Conservation (phyloP, 2,329 filamentous ascomycete genomes). For the Penicillium concentricum region DNA sequence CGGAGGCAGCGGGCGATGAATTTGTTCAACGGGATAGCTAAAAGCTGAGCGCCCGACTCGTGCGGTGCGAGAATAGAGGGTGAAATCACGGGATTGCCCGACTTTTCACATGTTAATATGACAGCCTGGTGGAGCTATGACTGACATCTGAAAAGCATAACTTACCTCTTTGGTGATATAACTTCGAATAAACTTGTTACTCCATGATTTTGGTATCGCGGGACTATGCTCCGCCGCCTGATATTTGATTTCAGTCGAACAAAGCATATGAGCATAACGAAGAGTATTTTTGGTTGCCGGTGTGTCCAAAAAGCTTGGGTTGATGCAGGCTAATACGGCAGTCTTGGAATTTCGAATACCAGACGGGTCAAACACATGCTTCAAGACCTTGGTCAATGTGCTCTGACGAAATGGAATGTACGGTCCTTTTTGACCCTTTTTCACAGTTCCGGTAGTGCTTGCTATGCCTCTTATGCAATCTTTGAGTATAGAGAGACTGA, state of each 20-base stretch:
- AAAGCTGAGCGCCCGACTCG: not conserved
- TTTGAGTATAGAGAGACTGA: not conserved
- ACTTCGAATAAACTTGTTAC: not conserved
- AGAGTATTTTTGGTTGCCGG: not conserved
- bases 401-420: not conserved
- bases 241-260: not conserved
- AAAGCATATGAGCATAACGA: not conserved
- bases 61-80: not conserved
- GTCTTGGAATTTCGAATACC: not conserved
- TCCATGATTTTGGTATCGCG: not conserved
- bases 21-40: not conserved
- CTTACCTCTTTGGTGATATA: not conserved
- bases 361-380: not conserved
- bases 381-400: not conserved
- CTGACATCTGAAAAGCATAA: not conserved
- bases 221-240: not conserved
- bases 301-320: not conserved
- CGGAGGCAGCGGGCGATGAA: not conserved
- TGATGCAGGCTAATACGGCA: not conserved
- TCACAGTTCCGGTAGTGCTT: not conserved
- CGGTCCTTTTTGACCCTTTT: not conserved
- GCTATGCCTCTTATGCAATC: not conserved
- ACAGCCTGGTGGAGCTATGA: not conserved
- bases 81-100: not conserved
- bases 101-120: not conserved